A percentile compares a stretch with the other conserved stretches of the same genome.
Evolutionary conservation across 2,329 filamentous ascomycete genomes (phyloP).

Genomic region (Penicillium sp.): DNA sequence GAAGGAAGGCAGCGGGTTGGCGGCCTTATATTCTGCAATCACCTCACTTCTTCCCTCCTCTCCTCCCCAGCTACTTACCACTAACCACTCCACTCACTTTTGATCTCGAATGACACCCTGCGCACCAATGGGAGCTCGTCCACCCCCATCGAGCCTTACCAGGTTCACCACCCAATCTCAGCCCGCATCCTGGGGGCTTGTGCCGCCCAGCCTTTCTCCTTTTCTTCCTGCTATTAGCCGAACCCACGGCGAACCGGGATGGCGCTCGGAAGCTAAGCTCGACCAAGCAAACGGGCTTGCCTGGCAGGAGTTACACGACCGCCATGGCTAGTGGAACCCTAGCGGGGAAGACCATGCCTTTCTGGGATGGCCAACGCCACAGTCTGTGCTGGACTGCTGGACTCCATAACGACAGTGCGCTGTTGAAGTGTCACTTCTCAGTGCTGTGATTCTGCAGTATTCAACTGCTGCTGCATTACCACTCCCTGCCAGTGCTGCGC

Average conservation of each 20-base stretch:
- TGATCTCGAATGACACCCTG: not conserved
- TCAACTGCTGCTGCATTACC: too few relatives aligned
- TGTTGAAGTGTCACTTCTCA: too few relatives aligned
- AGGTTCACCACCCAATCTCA: not conserved
- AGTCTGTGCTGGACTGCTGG: too few relatives aligned
- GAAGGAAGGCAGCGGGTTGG: not conserved
- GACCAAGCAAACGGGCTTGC: not conserved
- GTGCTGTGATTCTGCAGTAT: too few relatives aligned
- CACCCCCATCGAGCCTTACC: not conserved
- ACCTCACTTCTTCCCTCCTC: too few relatives aligned
- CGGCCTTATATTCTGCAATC: too few relatives aligned
- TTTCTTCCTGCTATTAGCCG: not conserved
- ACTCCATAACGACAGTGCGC: too few relatives aligned
- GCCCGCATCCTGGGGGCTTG: not conserved
- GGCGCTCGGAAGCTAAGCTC: slow-evolving; percentile 1
- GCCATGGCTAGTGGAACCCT: not conserved
- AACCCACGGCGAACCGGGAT: not conserved
- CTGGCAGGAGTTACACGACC: not conserved
- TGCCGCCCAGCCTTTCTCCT: not conserved
- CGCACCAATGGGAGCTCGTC: too few relatives aligned
- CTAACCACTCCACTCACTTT: not conserved
- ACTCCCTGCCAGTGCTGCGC: too few relatives aligned
- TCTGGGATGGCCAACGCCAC: not conserved
- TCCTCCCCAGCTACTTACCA: not conserved
- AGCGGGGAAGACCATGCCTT: not conserved